Evolutionary conservation across 371 early-diverging fungal species (phyloP).

Genomic region (Mucor indicus): DNA sequence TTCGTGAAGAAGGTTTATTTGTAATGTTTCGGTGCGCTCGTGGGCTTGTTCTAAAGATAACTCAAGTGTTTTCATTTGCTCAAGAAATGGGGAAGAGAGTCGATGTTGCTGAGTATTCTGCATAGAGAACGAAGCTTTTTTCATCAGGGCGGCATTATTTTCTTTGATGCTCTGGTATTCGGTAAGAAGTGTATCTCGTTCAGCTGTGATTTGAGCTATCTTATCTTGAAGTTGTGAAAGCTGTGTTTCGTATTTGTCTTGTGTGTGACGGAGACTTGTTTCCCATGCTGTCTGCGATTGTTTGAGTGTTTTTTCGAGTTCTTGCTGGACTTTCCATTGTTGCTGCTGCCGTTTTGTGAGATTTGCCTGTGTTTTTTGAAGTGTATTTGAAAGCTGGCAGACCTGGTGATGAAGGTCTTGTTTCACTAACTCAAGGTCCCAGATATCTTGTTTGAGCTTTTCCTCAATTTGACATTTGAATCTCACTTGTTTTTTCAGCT

Average conservation of each 20-base stretch:
- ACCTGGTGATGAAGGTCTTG: slow-evolving; percentile 42
- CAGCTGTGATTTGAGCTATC: slow-evolving; percentile 3
- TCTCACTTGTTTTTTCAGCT: slow-evolving; percentile 47
- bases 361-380: slow-evolving; percentile 42
- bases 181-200: background rate
- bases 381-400: slow-evolving; percentile 40
- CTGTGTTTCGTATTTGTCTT: slow-evolving; percentile 24
- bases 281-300: slow-evolving; percentile 11
- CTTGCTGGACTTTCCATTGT: slow-evolving; percentile 45
- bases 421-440: slow-evolving; percentile 37
- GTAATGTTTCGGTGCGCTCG: slow-evolving; percentile 9
- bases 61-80: slow-evolving; percentile 8
- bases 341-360: slow-evolving; percentile 47
- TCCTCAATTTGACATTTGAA: slow-evolving; percentile 48
- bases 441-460: slow-evolving; percentile 32
- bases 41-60: slow-evolving; percentile 15
- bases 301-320: slow-evolving; percentile 29
- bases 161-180: too few relatives aligned
- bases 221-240: too few relatives aligned
- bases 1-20: slow-evolving; percentile 25
- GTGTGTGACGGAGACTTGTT: slow-evolving; percentile 9
- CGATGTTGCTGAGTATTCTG: too few relatives aligned
- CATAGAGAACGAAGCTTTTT: slow-evolving; percentile 4
- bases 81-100: too few relatives aligned
- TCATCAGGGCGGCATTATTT: background rate